Conservation (phyloP, 2,329 filamentous ascomycete species). For the Paraphoma sp. region DNA sequence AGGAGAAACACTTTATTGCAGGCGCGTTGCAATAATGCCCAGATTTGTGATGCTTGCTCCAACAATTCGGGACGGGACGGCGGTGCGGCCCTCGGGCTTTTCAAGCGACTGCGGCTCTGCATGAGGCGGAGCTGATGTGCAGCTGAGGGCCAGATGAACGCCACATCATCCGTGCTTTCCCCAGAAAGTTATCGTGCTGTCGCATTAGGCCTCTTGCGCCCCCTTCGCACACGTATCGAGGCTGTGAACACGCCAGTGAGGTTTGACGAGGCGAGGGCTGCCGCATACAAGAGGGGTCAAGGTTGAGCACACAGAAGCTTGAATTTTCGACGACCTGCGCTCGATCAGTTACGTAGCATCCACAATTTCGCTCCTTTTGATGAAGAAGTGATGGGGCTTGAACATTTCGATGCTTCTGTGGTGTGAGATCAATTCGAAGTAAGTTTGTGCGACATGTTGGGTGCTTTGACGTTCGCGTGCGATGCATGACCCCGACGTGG, state of each 20-base stretch:
- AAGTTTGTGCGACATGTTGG: too few relatives aligned
- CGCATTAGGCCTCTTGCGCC: conserved; percentile 5
- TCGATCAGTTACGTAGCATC: too few relatives aligned
- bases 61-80: conserved; percentile 6
- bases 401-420: too few relatives aligned
- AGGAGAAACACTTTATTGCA: not conserved
- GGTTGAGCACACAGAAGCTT: too few relatives aligned
- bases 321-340: too few relatives aligned
- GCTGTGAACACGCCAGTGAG: not conserved
- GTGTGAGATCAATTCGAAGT: too few relatives aligned
- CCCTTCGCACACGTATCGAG: not conserved
- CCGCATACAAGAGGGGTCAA: not conserved
- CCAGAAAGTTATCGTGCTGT: conserved; percentile 5
- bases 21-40: not conserved
- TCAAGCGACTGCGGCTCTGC: conserved; percentile 27
- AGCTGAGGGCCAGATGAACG: conserved; percentile 23
- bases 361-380: too few relatives aligned
- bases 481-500: too few relatives aligned
- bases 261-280: not conserved
- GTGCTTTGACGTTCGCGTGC: too few relatives aligned
- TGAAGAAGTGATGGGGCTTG: too few relatives aligned
- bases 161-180: conserved; percentile 27
- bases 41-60: not conserved
- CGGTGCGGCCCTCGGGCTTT: conserved; percentile 16
- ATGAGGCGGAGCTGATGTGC: conserved; percentile 25